phyloP scores from a whole-genome alignment of 2,329 filamentous ascomycete species.

The Clonostachys chloroleuca region DNA sequence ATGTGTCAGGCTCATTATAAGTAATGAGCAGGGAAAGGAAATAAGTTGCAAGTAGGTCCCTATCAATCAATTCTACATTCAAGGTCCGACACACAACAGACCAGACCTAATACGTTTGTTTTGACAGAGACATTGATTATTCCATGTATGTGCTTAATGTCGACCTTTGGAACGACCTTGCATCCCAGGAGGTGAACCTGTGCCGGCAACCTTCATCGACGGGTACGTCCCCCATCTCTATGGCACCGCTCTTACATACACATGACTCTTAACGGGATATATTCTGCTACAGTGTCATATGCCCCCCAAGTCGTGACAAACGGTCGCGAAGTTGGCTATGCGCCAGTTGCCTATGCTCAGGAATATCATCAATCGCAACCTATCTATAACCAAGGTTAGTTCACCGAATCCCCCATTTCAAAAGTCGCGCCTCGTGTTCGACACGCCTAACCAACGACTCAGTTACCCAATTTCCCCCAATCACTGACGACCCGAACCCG shows the following conservation, averaged over 20 bases:
- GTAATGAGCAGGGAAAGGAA: conserved; percentile 73
- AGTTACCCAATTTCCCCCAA: too few species aligned
- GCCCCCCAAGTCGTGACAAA: conserved; percentile 28
- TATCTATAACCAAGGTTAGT: conserved; percentile 1
- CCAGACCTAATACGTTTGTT: not conserved
- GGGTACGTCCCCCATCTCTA: conserved; percentile 72
- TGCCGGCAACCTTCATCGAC: conserved; percentile 57
- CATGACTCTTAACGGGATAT: conserved; percentile 34
- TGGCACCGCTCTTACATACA: conserved; percentile 75
- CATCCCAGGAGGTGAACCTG: conserved; percentile 62
- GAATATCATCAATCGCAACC: conserved; percentile 12
- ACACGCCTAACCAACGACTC: too few species aligned
- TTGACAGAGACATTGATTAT: conserved; percentile 15
- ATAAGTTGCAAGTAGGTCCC: conserved; percentile 72
- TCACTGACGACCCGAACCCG: conserved; percentile 2
- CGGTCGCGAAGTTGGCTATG: conserved; percentile 21
- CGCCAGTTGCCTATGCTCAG: conserved; percentile 10
- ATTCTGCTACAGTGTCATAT: conserved; percentile 16
- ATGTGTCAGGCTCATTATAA: conserved; percentile 79
- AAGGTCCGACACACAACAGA: not conserved
- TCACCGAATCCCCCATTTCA: conserved; percentile 5
- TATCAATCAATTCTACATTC: not conserved
- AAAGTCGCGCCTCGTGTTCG: not conserved
- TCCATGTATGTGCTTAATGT: conserved; percentile 55
- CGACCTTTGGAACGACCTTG: conserved; percentile 64